Conservation (phyloP, 106 monocot species). For the Acorus gramineus region DNA sequence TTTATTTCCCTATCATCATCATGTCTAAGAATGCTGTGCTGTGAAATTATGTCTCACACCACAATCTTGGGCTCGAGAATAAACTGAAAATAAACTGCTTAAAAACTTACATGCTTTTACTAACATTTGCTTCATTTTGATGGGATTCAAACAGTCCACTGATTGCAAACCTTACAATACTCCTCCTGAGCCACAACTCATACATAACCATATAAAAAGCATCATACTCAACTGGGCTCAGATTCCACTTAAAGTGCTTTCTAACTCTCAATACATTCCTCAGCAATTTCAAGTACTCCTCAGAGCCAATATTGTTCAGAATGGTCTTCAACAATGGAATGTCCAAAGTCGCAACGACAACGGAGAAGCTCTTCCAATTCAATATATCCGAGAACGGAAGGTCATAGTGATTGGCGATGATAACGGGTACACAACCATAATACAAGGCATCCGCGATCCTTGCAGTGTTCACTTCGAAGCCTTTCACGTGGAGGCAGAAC, state of each 20-base stretch:
- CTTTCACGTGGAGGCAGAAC: conserved; percentile 20
- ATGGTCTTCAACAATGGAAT: conserved; percentile 13
- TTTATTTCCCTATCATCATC: too few species aligned
- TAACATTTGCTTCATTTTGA: too few species aligned
- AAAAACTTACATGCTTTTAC: too few species aligned
- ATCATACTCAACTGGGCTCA: conserved; percentile 4
- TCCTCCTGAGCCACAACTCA: conserved; percentile 1
- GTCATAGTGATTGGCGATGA: conserved; percentile 21
- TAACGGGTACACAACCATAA: conserved; percentile 18
- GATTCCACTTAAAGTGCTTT: conserved; percentile 18
- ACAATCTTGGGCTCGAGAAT: too few species aligned
- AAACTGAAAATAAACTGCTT: too few species aligned
- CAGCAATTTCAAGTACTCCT: conserved; percentile 5
- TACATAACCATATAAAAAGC: conserved; percentile 14
- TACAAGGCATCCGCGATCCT: conserved; percentile 11
- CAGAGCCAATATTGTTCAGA: background rate
- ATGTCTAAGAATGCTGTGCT: too few species aligned
- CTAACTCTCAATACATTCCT: conserved; percentile 10
- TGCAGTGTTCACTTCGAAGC: conserved; percentile 22
- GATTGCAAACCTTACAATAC: too few species aligned
- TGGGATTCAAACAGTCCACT: too few species aligned
- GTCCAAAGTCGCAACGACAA: conserved; percentile 12
- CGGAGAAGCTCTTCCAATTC: conserved; percentile 16
- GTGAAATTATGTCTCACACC: too few species aligned
- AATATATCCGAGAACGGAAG: conserved; percentile 17